These are phyloP conservation scores for Auricularia sp. DNA, from an alignment of 768 basidiomycete species.

Conservation along the genomic window DNA sequence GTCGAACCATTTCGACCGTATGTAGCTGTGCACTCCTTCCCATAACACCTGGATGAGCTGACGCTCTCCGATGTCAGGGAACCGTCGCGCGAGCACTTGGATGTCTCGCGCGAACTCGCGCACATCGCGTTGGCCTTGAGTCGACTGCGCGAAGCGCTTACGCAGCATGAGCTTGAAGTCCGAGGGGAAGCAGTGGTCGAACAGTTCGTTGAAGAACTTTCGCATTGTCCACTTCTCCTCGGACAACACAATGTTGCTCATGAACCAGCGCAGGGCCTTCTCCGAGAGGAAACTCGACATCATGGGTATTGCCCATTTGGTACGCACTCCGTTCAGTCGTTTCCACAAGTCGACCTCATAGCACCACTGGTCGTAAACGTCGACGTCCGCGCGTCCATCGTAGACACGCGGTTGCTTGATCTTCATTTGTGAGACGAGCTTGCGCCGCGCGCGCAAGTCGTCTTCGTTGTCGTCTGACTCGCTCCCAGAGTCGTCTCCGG, in stretches of 20 bases:
- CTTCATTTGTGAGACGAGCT: no score
- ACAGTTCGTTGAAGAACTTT: conserved; percentile 24
- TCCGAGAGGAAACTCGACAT: conserved; percentile 19
- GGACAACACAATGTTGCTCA: conserved; percentile 17
- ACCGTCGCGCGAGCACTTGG: conserved; percentile 23
- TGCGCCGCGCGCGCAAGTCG: no score
- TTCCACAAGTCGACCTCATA: conserved; percentile 2
- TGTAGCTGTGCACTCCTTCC: conserved; percentile 17
- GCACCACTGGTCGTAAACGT: conserved; percentile 1
- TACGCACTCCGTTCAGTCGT: not conserved
- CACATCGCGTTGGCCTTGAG: conserved; percentile 20
- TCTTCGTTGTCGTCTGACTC: no score
- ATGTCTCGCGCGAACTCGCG: conserved; percentile 25
- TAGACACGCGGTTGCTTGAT: no score
- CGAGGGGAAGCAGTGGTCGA: conserved; percentile 28
- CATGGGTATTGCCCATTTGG: not conserved
- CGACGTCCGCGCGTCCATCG: not conserved
- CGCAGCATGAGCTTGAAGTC: conserved; percentile 19
- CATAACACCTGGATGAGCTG: conserved; percentile 26
- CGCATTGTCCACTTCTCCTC: conserved; percentile 18
- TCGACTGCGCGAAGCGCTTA: conserved; percentile 12
- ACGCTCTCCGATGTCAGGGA: conserved; percentile 18
- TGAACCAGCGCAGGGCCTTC: conserved; percentile 25
- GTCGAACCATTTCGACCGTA: conserved; percentile 23
- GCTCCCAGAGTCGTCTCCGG: no score